Conservation (phyloP, 441 rosid genomes). For the Gossypium gossypioides region DNA sequence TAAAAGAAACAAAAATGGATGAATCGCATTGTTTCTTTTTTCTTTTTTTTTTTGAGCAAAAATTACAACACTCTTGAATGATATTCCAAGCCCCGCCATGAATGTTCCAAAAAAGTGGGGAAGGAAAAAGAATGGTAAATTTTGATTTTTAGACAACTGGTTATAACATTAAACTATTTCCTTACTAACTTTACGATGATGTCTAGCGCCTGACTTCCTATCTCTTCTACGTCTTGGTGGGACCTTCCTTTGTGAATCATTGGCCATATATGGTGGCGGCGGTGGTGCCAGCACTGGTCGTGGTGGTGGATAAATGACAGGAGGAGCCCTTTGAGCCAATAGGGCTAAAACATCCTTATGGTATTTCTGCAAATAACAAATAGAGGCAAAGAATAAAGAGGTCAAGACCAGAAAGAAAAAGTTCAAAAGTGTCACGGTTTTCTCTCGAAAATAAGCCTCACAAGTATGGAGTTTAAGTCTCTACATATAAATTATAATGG, state of each 20-base stretch:
- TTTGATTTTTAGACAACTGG: neutral
- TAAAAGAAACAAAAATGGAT: no score
- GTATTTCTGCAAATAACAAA: conserved; percentile 46
- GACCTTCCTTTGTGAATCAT: conserved; percentile 19
- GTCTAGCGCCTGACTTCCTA: conserved; percentile 52
- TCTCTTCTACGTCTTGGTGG: conserved; percentile 45
- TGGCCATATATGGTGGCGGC: conserved; percentile 6
- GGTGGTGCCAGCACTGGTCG: conserved; percentile 31
- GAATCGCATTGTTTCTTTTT: neutral
- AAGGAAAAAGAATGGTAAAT: neutral
- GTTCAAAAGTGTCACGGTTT: no score
- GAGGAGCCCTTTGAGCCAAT: conserved; percentile 30
- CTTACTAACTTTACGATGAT: conserved; percentile 58
- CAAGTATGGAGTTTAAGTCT: no score
- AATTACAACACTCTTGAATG: neutral
- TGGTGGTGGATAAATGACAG: conserved; percentile 25
- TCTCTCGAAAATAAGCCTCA: no score
- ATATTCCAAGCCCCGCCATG: neutral
- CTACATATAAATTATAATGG: no score
- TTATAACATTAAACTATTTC: neutral
- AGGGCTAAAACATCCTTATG: conserved; percentile 57
- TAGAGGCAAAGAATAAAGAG: neutral
- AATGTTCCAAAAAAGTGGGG: neutral
- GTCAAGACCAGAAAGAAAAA: neutral
- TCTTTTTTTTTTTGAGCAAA: neutral